A percentile compares a stretch with the other conserved stretches of the same genome.
Evolutionary conservation across 176 grass and related monocot genomes (phyloP).

Genomic region (Triticum turgidum): DNA sequence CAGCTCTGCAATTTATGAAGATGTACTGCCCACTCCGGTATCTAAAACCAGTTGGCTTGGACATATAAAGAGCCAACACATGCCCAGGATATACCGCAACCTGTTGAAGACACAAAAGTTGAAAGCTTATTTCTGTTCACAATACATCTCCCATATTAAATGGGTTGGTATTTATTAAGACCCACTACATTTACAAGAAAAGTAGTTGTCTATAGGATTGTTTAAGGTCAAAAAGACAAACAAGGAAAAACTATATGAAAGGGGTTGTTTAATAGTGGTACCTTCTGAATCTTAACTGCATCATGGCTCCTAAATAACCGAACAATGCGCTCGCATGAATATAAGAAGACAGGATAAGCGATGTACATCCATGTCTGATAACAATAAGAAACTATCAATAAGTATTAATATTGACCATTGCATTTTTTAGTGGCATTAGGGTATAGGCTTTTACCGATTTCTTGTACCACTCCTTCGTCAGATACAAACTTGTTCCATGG

Average conservation of each 20-base stretch:
- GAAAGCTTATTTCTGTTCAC: neutral
- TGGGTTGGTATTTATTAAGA: neutral
- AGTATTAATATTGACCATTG: conserved; percentile 8
- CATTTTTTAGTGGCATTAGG: neutral
- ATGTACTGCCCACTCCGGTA: conserved; percentile 91
- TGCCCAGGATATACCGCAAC: conserved; percentile 87
- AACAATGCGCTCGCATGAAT: conserved; percentile 69
- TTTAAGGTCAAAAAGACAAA: conserved; percentile 23
- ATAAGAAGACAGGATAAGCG: conserved; percentile 71
- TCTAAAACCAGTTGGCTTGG: conserved; percentile 85
- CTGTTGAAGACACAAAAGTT: conserved; percentile 32
- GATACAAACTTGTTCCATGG: conserved; percentile 70
- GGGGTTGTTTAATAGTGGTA: conserved; percentile 18
- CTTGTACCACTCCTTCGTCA: conserved; percentile 89
- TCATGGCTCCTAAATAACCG: conserved; percentile 79
- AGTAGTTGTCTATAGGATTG: neutral
- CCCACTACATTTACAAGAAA: neutral
- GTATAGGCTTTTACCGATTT: conserved; percentile 63
- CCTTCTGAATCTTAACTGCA: conserved; percentile 81
- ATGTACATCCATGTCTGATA: conserved; percentile 98
- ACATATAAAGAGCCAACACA: conserved; percentile 87
- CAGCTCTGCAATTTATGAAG: conserved; percentile 71
- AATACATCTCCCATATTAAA: neutral
- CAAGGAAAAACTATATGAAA: neutral
- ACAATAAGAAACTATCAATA: neutral